Conservation (phyloP, 805 yeast genomes). For the Candida taoyuanica region DNA sequence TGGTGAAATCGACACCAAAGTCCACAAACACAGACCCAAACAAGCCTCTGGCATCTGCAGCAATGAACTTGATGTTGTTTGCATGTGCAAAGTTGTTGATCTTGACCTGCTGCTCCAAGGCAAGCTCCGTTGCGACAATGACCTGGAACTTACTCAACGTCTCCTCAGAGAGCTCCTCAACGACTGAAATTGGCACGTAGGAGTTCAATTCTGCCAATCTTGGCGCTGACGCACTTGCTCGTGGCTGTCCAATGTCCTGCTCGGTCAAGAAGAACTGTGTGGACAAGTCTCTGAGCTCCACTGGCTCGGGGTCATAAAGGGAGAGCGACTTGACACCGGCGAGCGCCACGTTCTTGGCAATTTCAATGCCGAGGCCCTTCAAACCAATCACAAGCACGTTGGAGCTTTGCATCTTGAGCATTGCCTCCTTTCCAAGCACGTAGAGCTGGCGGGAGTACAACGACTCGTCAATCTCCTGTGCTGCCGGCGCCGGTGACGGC, state of each 20-base stretch:
- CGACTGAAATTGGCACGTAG: conserved; percentile 80
- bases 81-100: conserved; percentile 73
- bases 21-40: conserved; percentile 89
- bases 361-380: conserved; percentile 91
- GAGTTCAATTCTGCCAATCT: conserved; percentile 78
- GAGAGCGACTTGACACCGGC: conserved; percentile 95
- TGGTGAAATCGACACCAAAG: conserved; percentile 75
- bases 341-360: conserved; percentile 91
- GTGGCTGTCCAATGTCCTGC: conserved; percentile 67
- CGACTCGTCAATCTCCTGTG: conserved; percentile 76
- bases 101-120: conserved; percentile 68
- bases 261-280: conserved; percentile 81
- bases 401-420: conserved; percentile 93
- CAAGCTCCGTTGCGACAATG: conserved; percentile 73
- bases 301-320: conserved; percentile 74
- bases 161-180: conserved; percentile 49
- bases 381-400: conserved; percentile 89
- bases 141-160: conserved; percentile 63
- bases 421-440: conserved; percentile 96
- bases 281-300: conserved; percentile 67
- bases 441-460: conserved; percentile 95
- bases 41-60: conserved; percentile 80
- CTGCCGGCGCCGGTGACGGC: conserved; percentile 23
- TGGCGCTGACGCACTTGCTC: conserved; percentile 68
- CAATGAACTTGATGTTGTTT: conserved; percentile 70